phyloP scores from a whole-genome alignment of 495 filamentous ascomycete genomes.

The Lasiosphaeriaceae sp. region DNA sequence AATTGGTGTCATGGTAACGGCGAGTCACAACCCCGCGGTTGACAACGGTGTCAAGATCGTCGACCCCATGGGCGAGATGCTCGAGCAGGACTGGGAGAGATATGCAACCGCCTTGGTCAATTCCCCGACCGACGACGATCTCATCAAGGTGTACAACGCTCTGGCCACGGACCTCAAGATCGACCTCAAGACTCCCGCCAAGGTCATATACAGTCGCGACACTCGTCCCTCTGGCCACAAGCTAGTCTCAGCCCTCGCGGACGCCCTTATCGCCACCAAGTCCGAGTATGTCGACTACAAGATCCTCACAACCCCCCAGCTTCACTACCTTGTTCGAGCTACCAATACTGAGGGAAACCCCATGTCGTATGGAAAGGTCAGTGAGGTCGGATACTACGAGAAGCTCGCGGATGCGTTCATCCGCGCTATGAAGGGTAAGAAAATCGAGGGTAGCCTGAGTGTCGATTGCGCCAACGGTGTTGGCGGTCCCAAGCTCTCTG shows the following conservation, averaged over 20 bases:
- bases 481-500: constrained; percentile 83
- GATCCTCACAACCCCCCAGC: constrained; percentile 87
- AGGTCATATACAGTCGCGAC: constrained; percentile 86
- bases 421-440: constrained; percentile 70
- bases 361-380: constrained; percentile 79
- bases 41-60: constrained; percentile 99
- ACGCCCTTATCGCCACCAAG: constrained; percentile 70
- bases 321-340: constrained; percentile 94
- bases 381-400: constrained; percentile 89
- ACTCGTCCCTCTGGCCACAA: constrained; percentile 86
- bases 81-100: constrained; percentile 89
- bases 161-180: constrained; percentile 71
- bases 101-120: constrained; percentile 88
- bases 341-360: constrained; percentile 83
- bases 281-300: constrained; percentile 76
- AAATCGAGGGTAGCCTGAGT: constrained; percentile 63
- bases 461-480: constrained; percentile 98
- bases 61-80: constrained; percentile 97
- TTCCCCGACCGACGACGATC: constrained; percentile 63
- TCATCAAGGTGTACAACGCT: constrained; percentile 69
- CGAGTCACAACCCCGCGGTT: constrained; percentile 92
- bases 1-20: constrained; percentile 98
- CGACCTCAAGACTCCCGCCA: constrained; percentile 63
- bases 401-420: constrained; percentile 81
- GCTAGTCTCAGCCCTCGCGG: constrained; percentile 70